Conservation (phyloP, 306 rosid species). For the Malus domestica region DNA sequence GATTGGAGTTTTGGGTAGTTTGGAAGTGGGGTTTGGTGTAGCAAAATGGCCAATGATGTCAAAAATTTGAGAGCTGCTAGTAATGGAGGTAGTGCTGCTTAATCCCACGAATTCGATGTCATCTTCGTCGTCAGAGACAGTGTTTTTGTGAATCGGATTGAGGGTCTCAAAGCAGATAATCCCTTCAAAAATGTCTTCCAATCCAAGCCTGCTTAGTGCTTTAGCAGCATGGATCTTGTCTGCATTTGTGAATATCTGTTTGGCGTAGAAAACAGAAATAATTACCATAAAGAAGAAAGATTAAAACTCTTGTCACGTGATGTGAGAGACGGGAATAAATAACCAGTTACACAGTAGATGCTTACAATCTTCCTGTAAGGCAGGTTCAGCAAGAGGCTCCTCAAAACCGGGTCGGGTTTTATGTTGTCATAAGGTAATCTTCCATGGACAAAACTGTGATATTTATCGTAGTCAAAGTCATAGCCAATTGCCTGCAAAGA, state of each 20-base stretch:
- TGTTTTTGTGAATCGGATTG: constrained; percentile 55
- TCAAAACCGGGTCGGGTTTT: constrained; percentile 76
- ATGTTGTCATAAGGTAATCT: constrained; percentile 83
- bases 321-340: not conserved
- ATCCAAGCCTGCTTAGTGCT: constrained; percentile 77
- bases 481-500: constrained; percentile 77
- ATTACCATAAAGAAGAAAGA: constrained; percentile 2
- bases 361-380: constrained; percentile 81
- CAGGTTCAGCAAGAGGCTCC: constrained; percentile 60
- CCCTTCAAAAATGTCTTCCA: constrained; percentile 89
- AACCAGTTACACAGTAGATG: not conserved
- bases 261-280: not conserved
- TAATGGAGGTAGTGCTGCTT: constrained; percentile 17
- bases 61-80: constrained; percentile 38
- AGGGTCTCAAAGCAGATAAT: constrained; percentile 92
- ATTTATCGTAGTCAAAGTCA: constrained; percentile 88
- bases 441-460: constrained; percentile 92
- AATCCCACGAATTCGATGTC: constrained; percentile 57
- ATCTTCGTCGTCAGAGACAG: constrained; percentile 66
- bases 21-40: constrained; percentile 33
- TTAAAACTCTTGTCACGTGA: not conserved
- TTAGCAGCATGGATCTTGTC: constrained; percentile 70
- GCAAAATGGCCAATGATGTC: constrained; percentile 76
- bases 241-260: constrained; percentile 89
- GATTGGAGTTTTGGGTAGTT: constrained; percentile 77